These are phyloP conservation scores for Termitomyces sp. DNA, from an alignment of 1,284 basidiomycete species.

Conservation along the genomic window DNA sequence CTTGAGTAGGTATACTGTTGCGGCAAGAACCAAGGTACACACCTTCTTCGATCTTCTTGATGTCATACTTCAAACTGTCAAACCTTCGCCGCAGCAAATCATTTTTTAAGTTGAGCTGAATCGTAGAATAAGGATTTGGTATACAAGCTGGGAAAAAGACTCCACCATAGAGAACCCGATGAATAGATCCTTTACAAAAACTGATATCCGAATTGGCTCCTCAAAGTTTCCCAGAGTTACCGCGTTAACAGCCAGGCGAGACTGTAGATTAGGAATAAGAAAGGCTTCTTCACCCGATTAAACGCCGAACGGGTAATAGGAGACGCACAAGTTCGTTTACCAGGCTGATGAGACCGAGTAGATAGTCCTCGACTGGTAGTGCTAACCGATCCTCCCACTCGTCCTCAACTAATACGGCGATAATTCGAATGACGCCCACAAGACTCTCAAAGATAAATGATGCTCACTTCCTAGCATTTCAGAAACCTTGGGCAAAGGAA, in stretches of 20 bases:
- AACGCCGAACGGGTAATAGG: neutral
- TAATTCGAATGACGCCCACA: conserved; percentile 7
- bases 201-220: conserved; percentile 72
- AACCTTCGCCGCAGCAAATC: conserved; percentile 74
- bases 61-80: conserved; percentile 81
- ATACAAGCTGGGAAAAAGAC: neutral
- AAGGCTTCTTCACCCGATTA: neutral
- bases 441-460: conserved; percentile 6
- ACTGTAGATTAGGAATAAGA: conserved; percentile 38
- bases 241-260: conserved; percentile 75
- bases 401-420: conserved; percentile 49
- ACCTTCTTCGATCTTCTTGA: conserved; percentile 90
- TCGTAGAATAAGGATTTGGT: conserved; percentile 13
- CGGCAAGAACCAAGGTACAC: conserved; percentile 17
- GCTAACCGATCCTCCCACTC: conserved; percentile 68
- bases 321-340: conserved; percentile 68
- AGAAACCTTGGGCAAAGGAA: conserved; percentile 50
- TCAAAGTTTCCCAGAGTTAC: conserved; percentile 81
- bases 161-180: conserved; percentile 77
- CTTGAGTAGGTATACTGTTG: conserved; percentile 3
- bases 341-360: conserved; percentile 77
- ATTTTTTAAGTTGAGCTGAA: conserved; percentile 84
- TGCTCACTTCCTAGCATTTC: conserved; percentile 59
- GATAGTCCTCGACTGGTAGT: conserved; percentile 75
- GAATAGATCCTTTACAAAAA: conserved; percentile 80